phyloP scores from a whole-genome alignment of 2,329 filamentous ascomycete species.

The Aspergillus sp. region DNA sequence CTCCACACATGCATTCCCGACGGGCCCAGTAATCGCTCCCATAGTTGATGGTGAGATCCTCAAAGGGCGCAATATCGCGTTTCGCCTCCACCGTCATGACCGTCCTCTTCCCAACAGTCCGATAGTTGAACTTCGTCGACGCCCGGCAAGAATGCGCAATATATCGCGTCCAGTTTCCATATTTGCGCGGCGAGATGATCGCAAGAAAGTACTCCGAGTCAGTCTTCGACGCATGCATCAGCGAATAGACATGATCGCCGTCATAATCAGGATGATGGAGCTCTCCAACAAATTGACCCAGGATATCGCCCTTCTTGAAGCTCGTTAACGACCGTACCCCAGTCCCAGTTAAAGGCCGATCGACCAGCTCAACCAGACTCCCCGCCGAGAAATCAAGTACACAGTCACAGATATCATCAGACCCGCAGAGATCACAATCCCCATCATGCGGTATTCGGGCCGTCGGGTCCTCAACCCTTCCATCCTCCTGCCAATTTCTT shows the following conservation, averaged over 20 bases:
- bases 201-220: not conserved
- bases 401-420: constrained; percentile 22
- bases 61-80: constrained; percentile 30
- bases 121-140: constrained; percentile 16
- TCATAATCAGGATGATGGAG: constrained; percentile 7
- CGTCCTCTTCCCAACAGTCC: constrained; percentile 21
- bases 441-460: constrained; percentile 15
- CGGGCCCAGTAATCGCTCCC: constrained; percentile 29
- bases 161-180: constrained; percentile 38
- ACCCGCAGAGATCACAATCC: constrained; percentile 20
- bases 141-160: constrained; percentile 38
- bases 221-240: constrained; percentile 8
- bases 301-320: constrained; percentile 23
- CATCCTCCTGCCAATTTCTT: not conserved
- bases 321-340: constrained; percentile 30
- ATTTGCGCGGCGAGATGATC: constrained; percentile 18
- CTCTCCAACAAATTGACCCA: constrained; percentile 22
- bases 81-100: constrained; percentile 21
- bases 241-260: constrained; percentile 20
- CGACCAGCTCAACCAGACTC: constrained; percentile 30
- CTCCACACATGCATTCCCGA: constrained; percentile 12
- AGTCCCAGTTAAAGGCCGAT: constrained; percentile 29
- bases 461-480: constrained; percentile 11
- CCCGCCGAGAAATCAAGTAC: constrained; percentile 10
- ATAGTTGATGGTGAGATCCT: constrained; percentile 37